Percentiles rank a stretch among this genome's conserved stretches.
Evolutionary conservation across 2,329 filamentous ascomycete species (phyloP).

Genomic region (Fusarium sp.): DNA sequence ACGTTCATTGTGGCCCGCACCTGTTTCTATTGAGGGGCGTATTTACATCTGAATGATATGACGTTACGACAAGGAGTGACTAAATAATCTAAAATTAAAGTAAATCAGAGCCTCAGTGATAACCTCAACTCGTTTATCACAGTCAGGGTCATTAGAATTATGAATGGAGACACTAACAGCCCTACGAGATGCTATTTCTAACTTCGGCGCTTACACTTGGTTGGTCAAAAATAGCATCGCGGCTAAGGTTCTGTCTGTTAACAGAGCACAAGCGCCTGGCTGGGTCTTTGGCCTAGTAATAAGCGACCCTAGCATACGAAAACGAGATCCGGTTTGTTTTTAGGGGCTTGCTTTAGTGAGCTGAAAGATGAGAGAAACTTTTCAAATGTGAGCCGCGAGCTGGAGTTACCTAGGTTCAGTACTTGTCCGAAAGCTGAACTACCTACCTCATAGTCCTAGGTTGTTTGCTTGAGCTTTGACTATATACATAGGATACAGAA

Average conservation of each 20-base stretch:
- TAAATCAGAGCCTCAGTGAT: neutral
- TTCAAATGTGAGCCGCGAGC: neutral
- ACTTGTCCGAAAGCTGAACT: neutral
- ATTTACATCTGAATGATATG: neutral
- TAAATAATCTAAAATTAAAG: neutral
- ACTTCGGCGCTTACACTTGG: neutral
- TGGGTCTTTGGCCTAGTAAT: neutral
- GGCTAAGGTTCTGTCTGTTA: slow-evolving; percentile 9
- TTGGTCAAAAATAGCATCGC: slow-evolving; percentile 38
- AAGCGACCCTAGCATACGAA: slow-evolving; percentile 15
- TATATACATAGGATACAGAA: no score
- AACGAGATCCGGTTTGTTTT: neutral
- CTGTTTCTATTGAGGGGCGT: neutral
- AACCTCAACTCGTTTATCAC: neutral
- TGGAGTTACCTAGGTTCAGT: no score
- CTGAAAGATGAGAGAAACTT: neutral
- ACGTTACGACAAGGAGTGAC: neutral
- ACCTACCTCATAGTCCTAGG: no score
- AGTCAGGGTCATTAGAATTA: neutral
- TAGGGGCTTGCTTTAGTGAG: neutral
- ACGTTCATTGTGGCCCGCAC: neutral
- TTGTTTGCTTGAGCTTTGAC: neutral
- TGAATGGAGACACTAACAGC: neutral
- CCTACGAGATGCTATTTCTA: neutral
- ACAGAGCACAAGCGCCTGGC: neutral